These are phyloP conservation scores for Penicillium nordicum DNA, from an alignment of 2,329 filamentous ascomycete species.

Conservation along the genomic window DNA sequence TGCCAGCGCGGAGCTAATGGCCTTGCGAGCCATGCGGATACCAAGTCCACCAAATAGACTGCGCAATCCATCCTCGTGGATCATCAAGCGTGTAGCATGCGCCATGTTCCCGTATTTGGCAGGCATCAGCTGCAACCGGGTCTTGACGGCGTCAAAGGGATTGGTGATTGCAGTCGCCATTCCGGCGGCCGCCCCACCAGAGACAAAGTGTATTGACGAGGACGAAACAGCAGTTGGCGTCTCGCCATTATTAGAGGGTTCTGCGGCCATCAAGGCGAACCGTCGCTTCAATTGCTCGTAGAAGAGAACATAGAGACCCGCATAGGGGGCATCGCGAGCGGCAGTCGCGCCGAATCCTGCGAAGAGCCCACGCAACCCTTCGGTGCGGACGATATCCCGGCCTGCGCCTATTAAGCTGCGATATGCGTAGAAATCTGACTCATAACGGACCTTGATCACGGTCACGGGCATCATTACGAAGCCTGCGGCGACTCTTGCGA, in stretches of 20 bases:
- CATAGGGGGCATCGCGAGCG: constrained; percentile 91
- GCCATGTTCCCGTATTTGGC: constrained; percentile 76
- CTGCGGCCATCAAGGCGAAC: constrained; percentile 26
- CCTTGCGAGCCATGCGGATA: constrained; percentile 85
- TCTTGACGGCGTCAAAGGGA: constrained; percentile 96
- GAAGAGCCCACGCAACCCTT: constrained; percentile 83
- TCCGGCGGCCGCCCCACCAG: constrained; percentile 75
- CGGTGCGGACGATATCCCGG: constrained; percentile 66
- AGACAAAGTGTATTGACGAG: constrained; percentile 74
- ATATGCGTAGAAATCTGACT: constrained; percentile 83
- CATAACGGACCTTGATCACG: constrained; percentile 93
- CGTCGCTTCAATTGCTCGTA: constrained; percentile 63
- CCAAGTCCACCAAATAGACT: constrained; percentile 83
- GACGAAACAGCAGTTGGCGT: constrained; percentile 27
- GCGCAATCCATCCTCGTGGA: constrained; percentile 73
- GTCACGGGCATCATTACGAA: constrained; percentile 94
- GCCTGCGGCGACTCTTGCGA: constrained; percentile 79
- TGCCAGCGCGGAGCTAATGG: constrained; percentile 86
- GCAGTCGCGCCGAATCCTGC: constrained; percentile 91
- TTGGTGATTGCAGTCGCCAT: constrained; percentile 87
- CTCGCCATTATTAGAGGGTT: constrained; percentile 13
- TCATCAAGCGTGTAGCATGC: constrained; percentile 71
- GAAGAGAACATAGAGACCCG: constrained; percentile 87
- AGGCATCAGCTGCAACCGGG: constrained; percentile 86
- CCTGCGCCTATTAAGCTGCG: constrained; percentile 69